Conservation (phyloP, 495 filamentous ascomycete species). For the Haplographium delicatum region DNA sequence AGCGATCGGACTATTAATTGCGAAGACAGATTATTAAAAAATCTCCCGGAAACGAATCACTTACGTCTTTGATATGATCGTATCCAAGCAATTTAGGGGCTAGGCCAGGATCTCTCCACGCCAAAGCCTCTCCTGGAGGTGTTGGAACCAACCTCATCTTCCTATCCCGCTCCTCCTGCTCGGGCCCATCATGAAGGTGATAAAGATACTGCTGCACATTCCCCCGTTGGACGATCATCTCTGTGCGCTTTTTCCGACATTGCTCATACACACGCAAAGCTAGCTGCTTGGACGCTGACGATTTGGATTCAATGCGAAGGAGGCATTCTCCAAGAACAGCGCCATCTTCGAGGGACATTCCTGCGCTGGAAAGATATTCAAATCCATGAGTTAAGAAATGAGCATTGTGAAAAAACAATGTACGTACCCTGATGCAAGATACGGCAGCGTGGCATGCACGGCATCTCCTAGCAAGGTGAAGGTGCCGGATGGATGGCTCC, state of each 20-base stretch:
- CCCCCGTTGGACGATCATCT: slow-evolving; percentile 46
- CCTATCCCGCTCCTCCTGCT: slow-evolving; percentile 45
- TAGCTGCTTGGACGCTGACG: slow-evolving; percentile 36
- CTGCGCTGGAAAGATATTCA: slow-evolving; percentile 5
- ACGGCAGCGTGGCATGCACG: slow-evolving; percentile 65
- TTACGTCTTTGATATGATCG: slow-evolving; percentile 44
- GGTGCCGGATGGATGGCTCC: slow-evolving; percentile 47
- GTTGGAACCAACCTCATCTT: slow-evolving; percentile 38
- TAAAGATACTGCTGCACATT: slow-evolving; percentile 49
- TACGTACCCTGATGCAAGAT: slow-evolving; percentile 32
- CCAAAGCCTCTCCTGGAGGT: slow-evolving; percentile 41
- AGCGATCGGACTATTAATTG: no score
- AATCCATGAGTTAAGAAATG: not conserved
- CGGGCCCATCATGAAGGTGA: slow-evolving; percentile 49
- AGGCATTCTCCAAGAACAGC: slow-evolving; percentile 39
- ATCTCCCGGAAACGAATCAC: not conserved
- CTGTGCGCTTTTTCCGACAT: slow-evolving; percentile 47
- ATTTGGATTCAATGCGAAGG: slow-evolving; percentile 19
- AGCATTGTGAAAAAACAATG: not conserved
- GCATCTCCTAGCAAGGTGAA: slow-evolving; percentile 65
- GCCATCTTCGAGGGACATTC: slow-evolving; percentile 40
- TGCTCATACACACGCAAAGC: slow-evolving; percentile 49
- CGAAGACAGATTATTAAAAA: not conserved
- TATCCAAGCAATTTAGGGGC: slow-evolving; percentile 51
- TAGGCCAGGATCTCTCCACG: slow-evolving; percentile 49